Conservation (phyloP, 139 green algal genomes). For the Closterium sp. region DNA sequence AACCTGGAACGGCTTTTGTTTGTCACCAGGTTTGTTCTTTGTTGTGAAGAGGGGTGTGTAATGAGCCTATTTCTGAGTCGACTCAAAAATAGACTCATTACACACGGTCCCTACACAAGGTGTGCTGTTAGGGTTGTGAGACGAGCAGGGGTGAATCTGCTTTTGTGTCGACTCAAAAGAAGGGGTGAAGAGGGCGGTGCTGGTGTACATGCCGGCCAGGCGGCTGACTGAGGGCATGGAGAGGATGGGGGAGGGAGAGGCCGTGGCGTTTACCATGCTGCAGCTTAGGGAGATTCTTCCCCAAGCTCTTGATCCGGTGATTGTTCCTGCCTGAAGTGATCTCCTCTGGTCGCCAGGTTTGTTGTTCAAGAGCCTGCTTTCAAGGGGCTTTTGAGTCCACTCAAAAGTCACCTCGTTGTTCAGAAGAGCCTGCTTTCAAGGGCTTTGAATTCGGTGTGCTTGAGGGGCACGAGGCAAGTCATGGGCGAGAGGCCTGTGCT, state of each 20-base stretch:
- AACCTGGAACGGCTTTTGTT: neutral
- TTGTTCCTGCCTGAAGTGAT: neutral
- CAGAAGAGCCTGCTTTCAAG: too few species aligned
- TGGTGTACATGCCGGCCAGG: constrained; percentile 45
- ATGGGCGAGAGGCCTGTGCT: constrained; percentile 6
- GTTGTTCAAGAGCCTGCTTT: too few species aligned
- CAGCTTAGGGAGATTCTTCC: constrained; percentile 31
- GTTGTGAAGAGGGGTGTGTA: too few species aligned
- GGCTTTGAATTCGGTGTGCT: too few species aligned
- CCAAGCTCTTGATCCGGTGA: constrained; percentile 21
- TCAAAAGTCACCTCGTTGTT: too few species aligned
- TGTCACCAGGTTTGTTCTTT: neutral
- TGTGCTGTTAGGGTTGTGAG: too few species aligned
- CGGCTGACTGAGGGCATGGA: constrained; percentile 41
- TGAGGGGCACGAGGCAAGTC: too few species aligned
- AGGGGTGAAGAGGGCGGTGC: constrained; percentile 6
- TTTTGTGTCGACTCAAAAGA: too few species aligned
- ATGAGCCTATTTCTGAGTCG: neutral
- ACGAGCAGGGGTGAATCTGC: neutral
- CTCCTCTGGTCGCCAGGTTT: too few species aligned
- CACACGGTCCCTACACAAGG: too few species aligned
- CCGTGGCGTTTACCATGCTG: constrained; percentile 29
- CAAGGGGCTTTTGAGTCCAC: neutral
- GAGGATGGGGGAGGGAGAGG: constrained; percentile 21
- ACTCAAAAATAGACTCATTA: too few species aligned